These are phyloP conservation scores for Eimeria brunetti DNA, from an alignment of 169 alveolate species.

Conservation along the genomic window DNA sequence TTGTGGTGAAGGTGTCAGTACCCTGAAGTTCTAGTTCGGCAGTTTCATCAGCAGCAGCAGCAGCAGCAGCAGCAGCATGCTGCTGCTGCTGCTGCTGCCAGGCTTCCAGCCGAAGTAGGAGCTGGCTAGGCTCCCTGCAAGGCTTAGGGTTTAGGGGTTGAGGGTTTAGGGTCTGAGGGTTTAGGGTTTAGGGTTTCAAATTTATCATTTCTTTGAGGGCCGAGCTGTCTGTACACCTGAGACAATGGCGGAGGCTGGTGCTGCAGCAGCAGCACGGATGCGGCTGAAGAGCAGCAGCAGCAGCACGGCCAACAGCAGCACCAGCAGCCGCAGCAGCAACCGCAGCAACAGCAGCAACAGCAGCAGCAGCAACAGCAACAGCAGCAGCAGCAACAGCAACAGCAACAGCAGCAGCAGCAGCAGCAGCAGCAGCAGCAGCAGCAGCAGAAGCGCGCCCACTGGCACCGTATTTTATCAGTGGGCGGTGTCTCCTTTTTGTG, in stretches of 20 bases:
- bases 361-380: neutral
- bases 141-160: constrained; percentile 1
- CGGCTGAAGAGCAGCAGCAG: neutral
- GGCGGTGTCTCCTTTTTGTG: constrained; percentile 66
- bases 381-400: neutral
- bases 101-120: neutral
- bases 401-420: constrained; percentile 23
- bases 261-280: neutral
- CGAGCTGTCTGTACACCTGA: neutral
- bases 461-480: constrained; percentile 48
- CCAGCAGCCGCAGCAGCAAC: neutral
- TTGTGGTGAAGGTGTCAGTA: neutral
- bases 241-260: neutral
- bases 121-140: neutral
- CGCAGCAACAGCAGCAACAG: neutral
- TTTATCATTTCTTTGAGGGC: neutral
- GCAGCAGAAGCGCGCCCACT: neutral
- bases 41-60: neutral
- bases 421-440: constrained; percentile 10
- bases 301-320: no score
- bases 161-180: neutral
- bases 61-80: constrained; percentile 3
- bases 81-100: constrained; percentile 3
- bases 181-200: neutral
- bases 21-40: neutral